Conservation (phyloP, 2,329 filamentous ascomycete species). For the Chaetomiaceae sp. region DNA sequence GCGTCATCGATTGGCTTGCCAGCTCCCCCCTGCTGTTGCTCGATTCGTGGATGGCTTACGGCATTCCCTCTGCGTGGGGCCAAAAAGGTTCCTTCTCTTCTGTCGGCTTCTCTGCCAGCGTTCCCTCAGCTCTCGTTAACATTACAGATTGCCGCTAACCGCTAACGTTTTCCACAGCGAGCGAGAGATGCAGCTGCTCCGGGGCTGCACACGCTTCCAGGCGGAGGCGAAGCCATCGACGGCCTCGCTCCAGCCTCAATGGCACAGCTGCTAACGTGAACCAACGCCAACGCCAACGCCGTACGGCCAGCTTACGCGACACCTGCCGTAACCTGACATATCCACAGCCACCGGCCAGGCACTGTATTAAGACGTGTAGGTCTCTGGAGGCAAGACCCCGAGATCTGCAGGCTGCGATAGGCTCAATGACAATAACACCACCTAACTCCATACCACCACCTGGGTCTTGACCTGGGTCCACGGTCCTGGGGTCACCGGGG, state of each 20-base stretch:
- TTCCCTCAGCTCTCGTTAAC: constrained; percentile 18
- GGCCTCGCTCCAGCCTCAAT: constrained; percentile 6
- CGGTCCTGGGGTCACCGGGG: no score
- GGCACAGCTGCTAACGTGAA: not conserved
- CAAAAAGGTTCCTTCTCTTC: constrained; percentile 23
- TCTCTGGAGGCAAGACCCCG: not conserved
- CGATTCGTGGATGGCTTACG: constrained; percentile 1
- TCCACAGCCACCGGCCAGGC: constrained; percentile 3
- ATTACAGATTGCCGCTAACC: constrained; percentile 13
- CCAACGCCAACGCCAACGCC: no score
- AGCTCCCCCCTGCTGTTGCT: constrained; percentile 15
- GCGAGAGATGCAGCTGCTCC: constrained; percentile 17
- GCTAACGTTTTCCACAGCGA: no score
- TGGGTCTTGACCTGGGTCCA: no score
- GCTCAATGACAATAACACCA: not conserved
- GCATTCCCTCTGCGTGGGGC: not conserved
- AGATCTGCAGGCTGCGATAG: not conserved
- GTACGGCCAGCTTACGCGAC: not conserved
- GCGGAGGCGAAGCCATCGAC: not conserved
- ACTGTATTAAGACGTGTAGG: no score
- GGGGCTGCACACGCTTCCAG: not conserved
- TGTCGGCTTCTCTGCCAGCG: constrained; percentile 27
- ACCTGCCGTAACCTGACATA: not conserved
- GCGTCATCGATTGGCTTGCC: constrained; percentile 16
- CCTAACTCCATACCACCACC: no score